Percentiles rank a stretch among this genome's conserved stretches.
phyloP scores from a whole-genome alignment of 495 filamentous ascomycete genomes.

The Lichina pygmaea region DNA sequence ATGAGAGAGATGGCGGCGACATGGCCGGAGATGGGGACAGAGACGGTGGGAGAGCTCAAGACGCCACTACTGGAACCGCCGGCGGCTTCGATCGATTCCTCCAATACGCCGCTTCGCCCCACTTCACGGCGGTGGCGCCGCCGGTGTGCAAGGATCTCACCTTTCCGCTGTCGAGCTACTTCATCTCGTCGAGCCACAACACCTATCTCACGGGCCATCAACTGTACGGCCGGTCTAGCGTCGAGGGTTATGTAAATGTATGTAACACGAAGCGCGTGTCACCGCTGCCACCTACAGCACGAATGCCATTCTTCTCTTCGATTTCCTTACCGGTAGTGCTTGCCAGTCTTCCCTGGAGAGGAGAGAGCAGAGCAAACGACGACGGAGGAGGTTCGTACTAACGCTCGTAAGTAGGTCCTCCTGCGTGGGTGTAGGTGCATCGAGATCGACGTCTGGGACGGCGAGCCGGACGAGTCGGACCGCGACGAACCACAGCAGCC shows the following conservation, averaged over 20 bases:
- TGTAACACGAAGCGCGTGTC: neutral
- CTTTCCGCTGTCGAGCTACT: conserved; percentile 63
- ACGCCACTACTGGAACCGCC: too few species aligned
- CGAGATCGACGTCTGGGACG: conserved; percentile 92
- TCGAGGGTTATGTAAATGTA: conserved; percentile 62
- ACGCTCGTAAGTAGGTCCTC: conserved; percentile 22
- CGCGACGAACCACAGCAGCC: conserved; percentile 8
- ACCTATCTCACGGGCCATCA: conserved; percentile 88
- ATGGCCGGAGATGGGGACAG: too few species aligned
- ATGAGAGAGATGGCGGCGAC: too few species aligned
- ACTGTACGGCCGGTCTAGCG: conserved; percentile 56
- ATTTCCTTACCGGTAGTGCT: too few species aligned
- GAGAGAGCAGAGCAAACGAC: too few species aligned
- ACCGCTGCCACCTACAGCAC: too few species aligned
- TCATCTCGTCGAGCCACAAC: conserved; percentile 80
- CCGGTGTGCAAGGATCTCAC: conserved; percentile 20
- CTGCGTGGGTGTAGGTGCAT: conserved; percentile 70
- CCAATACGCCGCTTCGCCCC: conserved; percentile 30
- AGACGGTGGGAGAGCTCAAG: too few species aligned
- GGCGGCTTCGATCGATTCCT: conserved; percentile 20
- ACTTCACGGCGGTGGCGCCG: conserved; percentile 17
- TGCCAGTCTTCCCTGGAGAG: too few species aligned
- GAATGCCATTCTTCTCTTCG: too few species aligned
- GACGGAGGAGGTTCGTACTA: too few species aligned
- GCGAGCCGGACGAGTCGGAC: conserved; percentile 17